Conservation (phyloP, 768 basidiomycete genomes). For the Leccinum variicolor region DNA sequence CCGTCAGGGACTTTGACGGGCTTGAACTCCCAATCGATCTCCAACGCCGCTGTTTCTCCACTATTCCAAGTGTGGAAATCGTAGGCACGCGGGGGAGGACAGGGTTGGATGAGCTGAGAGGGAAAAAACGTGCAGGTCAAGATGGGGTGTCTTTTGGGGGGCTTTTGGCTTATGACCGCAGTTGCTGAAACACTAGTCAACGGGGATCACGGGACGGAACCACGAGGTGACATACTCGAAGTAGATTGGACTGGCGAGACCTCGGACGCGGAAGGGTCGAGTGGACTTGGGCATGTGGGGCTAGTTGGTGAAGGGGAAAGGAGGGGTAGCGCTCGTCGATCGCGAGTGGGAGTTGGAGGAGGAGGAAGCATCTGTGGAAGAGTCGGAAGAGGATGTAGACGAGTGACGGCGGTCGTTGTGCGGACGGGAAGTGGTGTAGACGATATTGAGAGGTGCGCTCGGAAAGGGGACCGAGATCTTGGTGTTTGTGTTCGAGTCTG, state of each 20-base stretch:
- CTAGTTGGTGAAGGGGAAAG: slow-evolving; percentile 28
- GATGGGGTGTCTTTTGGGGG: slow-evolving; percentile 28
- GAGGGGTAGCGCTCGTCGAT: slow-evolving; percentile 24
- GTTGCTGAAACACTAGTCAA: slow-evolving; percentile 11
- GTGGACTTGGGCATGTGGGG: slow-evolving; percentile 6
- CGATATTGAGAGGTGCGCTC: slow-evolving; percentile 13
- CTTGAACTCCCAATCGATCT: slow-evolving; percentile 58
- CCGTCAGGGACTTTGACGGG: slow-evolving; percentile 75
- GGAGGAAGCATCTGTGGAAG: slow-evolving; percentile 24
- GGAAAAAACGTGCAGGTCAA: slow-evolving; percentile 53
- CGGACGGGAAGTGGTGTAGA: background rate
- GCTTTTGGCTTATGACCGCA: slow-evolving; percentile 4
- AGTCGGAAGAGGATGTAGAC: slow-evolving; percentile 24
- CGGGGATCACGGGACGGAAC: background rate
- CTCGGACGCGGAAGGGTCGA: slow-evolving; percentile 6
- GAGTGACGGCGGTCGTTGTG: slow-evolving; percentile 32
- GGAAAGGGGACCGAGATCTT: slow-evolving; percentile 8
- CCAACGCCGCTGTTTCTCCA: slow-evolving; percentile 14
- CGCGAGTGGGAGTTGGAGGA: slow-evolving; percentile 20
- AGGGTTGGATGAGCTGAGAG: slow-evolving; percentile 39
- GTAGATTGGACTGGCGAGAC: background rate
- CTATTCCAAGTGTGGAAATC: slow-evolving; percentile 21
- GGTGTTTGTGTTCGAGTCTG: slow-evolving; percentile 7
- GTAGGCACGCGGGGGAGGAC: slow-evolving; percentile 15
- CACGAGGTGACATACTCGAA: slow-evolving; percentile 1